Percentiles rank a stretch among this genome's conserved stretches.
Evolutionary conservation across 805 yeast genomes (phyloP).

Genomic region (Zygosaccharomyces siamensis): DNA sequence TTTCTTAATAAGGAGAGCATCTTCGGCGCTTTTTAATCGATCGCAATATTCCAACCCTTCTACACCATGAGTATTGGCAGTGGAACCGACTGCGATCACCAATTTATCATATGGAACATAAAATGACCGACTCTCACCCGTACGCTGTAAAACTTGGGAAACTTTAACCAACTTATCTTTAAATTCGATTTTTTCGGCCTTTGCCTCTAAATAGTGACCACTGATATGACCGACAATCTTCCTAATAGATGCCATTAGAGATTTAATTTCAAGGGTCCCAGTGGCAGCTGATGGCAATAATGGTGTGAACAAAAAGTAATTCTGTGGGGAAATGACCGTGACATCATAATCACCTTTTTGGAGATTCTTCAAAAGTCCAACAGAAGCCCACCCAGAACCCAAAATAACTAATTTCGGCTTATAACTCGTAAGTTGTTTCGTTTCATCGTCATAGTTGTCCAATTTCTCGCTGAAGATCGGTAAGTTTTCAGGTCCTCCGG

Average conservation of each 20-base stretch:
- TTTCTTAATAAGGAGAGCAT: slow-evolving; percentile 52
- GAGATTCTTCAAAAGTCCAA: slow-evolving; percentile 49
- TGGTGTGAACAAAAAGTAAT: slow-evolving; percentile 66
- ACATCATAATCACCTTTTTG: slow-evolving; percentile 55
- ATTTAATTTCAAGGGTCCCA: slow-evolving; percentile 61
- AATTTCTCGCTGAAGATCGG: slow-evolving; percentile 54
- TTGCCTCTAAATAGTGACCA: slow-evolving; percentile 61
- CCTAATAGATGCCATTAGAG: slow-evolving; percentile 60
- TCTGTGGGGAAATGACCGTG: slow-evolving; percentile 63
- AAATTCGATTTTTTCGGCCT: slow-evolving; percentile 55
- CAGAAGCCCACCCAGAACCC: slow-evolving; percentile 73
- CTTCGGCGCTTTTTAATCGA: slow-evolving; percentile 62
- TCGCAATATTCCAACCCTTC: slow-evolving; percentile 59
- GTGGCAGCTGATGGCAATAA: slow-evolving; percentile 66
- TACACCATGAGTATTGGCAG: slow-evolving; percentile 66
- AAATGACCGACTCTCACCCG: slow-evolving; percentile 42
- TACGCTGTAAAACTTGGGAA: slow-evolving; percentile 39
- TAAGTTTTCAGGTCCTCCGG: slow-evolving; percentile 68
- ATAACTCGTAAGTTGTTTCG: slow-evolving; percentile 41
- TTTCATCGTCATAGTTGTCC: slow-evolving; percentile 52
- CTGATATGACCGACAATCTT: slow-evolving; percentile 46
- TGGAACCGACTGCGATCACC: slow-evolving; percentile 65
- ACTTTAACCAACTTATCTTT: slow-evolving; percentile 55
- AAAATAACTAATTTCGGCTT: slow-evolving; percentile 56
- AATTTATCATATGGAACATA: slow-evolving; percentile 70